These are phyloP conservation scores for Pyrrhoderma lamaoense DNA, from an alignment of 1,284 basidiomycete genomes.

Conservation along the genomic window DNA sequence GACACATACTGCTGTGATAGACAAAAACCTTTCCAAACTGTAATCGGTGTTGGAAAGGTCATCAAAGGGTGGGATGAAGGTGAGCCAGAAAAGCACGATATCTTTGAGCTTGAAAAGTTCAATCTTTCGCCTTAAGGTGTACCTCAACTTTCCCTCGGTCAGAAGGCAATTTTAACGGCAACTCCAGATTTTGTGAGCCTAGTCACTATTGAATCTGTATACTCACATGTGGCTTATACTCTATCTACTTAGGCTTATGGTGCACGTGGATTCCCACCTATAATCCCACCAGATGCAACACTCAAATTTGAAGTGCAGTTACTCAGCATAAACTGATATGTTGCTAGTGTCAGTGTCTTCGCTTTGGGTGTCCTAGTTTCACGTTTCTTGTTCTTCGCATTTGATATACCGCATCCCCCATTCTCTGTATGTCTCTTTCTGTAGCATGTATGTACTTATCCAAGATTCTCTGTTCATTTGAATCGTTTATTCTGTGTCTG, in stretches of 20 bases:
- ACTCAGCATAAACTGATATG: constrained; percentile 50
- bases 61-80: constrained; percentile 92
- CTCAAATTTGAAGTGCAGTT: constrained; percentile 81
- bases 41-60: constrained; percentile 75
- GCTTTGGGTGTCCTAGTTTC: too few species aligned
- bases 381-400: too few species aligned
- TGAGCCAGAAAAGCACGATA: constrained; percentile 30
- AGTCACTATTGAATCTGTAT: constrained; percentile 10
- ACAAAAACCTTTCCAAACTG: constrained; percentile 56
- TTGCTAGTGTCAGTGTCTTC: not conserved
- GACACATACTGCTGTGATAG: constrained; percentile 31
- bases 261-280: constrained; percentile 65
- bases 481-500: too few species aligned
- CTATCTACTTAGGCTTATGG: constrained; percentile 53
- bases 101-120: constrained; percentile 13
- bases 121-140: constrained; percentile 42
- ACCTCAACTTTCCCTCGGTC: constrained; percentile 65
- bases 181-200: constrained; percentile 61
- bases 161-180: constrained; percentile 66
- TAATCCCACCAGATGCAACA: constrained; percentile 73
- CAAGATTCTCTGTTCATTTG: too few species aligned
- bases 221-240: not conserved
- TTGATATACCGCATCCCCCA: too few species aligned
- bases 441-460: too few species aligned
- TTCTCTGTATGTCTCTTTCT: too few species aligned